phyloP scores from a whole-genome alignment of 805 yeast genomes.

The Monosporozyma aquatica region DNA sequence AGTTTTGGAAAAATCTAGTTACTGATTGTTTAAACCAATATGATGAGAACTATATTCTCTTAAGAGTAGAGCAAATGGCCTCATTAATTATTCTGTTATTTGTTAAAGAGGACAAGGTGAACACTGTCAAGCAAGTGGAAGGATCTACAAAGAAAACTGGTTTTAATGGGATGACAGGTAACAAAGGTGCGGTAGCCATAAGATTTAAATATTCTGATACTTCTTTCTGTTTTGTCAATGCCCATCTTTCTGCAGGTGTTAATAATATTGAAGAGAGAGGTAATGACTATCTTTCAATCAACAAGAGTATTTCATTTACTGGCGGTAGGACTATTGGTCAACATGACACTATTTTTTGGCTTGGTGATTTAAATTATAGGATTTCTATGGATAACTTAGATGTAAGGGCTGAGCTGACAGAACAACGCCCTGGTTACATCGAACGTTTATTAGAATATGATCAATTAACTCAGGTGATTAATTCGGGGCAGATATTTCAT shows the following conservation, averaged over 20 bases:
- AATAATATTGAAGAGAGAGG: conserved; percentile 74
- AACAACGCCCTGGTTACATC: conserved; percentile 32
- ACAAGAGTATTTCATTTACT: conserved; percentile 67
- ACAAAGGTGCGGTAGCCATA: conserved; percentile 93
- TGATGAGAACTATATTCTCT: conserved; percentile 45
- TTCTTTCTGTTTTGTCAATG: conserved; percentile 72
- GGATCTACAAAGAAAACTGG: conserved; percentile 92
- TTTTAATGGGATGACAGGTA: conserved; percentile 92
- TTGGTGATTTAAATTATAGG: conserved; percentile 91
- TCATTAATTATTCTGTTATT: conserved; percentile 60
- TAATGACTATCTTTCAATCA: conserved; percentile 68
- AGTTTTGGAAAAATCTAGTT: conserved; percentile 71
- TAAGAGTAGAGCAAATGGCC: conserved; percentile 69
- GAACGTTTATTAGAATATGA: conserved; percentile 55
- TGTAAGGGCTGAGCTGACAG: conserved; percentile 48
- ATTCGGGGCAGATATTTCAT: conserved; percentile 58
- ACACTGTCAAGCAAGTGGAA: conserved; percentile 66
- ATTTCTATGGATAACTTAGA: conserved; percentile 61
- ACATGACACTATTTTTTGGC: conserved; percentile 84
- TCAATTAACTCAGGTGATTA: conserved; percentile 71
- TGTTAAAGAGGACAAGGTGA: conserved; percentile 40
- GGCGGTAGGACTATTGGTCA: conserved; percentile 68
- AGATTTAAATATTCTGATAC: conserved; percentile 77
- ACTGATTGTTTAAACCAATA: conserved; percentile 50
- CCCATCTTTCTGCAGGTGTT: conserved; percentile 91